phyloP scores from a whole-genome alignment of 2,329 filamentous ascomycete genomes.

The Diatrype stigma region DNA sequence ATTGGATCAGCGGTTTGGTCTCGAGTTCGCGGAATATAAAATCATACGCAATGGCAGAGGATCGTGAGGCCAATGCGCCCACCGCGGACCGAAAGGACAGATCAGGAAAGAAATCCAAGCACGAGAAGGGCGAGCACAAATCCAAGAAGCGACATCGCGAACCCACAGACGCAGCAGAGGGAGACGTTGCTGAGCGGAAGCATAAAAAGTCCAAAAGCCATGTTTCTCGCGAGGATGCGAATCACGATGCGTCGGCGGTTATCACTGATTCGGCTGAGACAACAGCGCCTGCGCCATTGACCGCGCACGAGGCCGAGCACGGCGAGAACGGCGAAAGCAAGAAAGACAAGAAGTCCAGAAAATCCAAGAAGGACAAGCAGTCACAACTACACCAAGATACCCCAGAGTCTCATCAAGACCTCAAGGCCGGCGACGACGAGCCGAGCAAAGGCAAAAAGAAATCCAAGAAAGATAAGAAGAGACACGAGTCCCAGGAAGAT shows the following conservation, averaged over 20 bases:
- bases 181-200: constrained; percentile 38
- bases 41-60: not conserved
- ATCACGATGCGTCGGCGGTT: not conserved
- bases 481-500: constrained; percentile 14
- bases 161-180: constrained; percentile 9
- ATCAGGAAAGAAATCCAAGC: constrained; percentile 14
- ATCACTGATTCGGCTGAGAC: not conserved
- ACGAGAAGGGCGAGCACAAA: constrained; percentile 11
- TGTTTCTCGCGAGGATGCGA: not conserved
- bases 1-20: no score
- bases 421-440: not conserved
- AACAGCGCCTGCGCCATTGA: no score
- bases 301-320: no score
- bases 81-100: not conserved
- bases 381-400: constrained; percentile 9
- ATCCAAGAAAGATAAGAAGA: constrained; percentile 23
- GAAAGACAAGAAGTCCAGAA: constrained; percentile 23
- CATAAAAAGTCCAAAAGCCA: constrained; percentile 45
- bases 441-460: constrained; percentile 29
- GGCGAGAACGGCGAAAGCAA: not conserved
- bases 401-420: not conserved
- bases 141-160: constrained; percentile 25
- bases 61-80: not conserved
- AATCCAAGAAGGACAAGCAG: constrained; percentile 17
- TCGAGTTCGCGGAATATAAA: no score